A percentile compares a stretch with the other conserved stretches of the same genome.
These are phyloP conservation scores for Cladosporium sp. DNA, from an alignment of 2,329 filamentous ascomycete species.

Conservation along the genomic window DNA sequence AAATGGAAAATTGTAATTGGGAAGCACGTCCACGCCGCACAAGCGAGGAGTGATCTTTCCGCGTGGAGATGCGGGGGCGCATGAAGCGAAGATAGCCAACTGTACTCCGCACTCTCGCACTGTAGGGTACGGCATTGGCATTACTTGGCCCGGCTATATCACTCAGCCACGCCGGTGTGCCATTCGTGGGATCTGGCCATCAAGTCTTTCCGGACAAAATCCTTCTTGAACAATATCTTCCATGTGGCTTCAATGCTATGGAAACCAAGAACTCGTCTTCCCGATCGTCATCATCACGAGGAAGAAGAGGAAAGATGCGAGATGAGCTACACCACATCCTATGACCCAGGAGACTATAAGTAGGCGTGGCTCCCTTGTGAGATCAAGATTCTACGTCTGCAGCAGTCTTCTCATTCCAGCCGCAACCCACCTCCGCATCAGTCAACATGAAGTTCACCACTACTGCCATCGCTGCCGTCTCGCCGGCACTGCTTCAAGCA, in stretches of 20 bases:
- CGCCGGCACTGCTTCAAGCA: constrained; percentile 3
- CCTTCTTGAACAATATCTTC: constrained; percentile 1
- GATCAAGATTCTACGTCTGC: no score
- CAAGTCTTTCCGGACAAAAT: neutral
- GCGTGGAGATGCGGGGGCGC: no score
- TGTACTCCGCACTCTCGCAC: no score
- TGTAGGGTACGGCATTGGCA: neutral
- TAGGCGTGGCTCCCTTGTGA: neutral
- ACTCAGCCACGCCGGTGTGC: neutral
- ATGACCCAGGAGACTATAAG: neutral
- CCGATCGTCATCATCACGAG: neutral
- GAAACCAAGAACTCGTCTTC: constrained; percentile 1
- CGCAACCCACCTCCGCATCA: neutral
- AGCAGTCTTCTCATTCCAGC: no score
- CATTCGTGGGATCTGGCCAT: constrained; percentile 3
- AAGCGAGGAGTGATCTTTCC: no score
- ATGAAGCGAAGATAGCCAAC: no score
- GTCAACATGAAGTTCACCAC: constrained; percentile 1
- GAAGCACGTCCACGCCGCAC: no score
- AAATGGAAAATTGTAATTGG: no score
- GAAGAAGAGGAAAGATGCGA: neutral
- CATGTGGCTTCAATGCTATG: no score
- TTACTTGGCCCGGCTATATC: neutral
- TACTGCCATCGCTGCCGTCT: constrained; percentile 1
- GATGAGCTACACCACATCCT: neutral